Evolutionary conservation across 176 grass and related monocot genomes (phyloP), one percentile per base, ranked within the genome.

Genomic region (Triticum turgidum): DNA sequence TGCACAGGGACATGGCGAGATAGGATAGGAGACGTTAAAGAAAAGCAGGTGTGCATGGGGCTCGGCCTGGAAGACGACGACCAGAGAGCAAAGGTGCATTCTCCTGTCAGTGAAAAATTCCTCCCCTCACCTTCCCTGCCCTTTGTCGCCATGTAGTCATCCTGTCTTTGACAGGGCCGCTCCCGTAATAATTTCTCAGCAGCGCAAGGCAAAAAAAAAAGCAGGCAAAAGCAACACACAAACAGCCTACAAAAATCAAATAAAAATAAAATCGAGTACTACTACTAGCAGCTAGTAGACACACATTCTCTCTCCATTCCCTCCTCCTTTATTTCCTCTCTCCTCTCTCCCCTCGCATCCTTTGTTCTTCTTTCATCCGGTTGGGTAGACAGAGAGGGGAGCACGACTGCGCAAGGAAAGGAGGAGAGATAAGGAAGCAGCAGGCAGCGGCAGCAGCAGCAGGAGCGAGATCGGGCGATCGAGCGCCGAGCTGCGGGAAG

Each of bases 51-150:
- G 41, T 86, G 73, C 65, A 80, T 67, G 21, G 73, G 78, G 82
- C 7, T 65, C 51, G 38, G 70, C 38, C 17, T 63, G 73, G 65
- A 80, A 80, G 89, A 84, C 44, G 84, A 91, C 47, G 81, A 77
- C 83, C 21, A 61, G 21, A 45, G 49, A 66, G 80, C 80, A 87
- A 87, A 79, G 73, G 69, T 85, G 83, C 67, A 74, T 87, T 80
- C 89, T 81, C 61, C 81, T 91, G 86, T 63, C 89, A 85, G 86
- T 91, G 87, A 91, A 91, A 91, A 88, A 81, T 84, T 80, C 85
- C 69, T 80, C 37, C 21, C 37, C 15, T 47, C 13, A 13, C 11
- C 45, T 56, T 54, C 73, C 73, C 51, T 77, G 70, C 49, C 86
- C 77, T 81, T 74, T 88, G 89, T 91, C 82, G 77, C 69, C 82